Evolutionary conservation across 768 basidiomycete genomes (phyloP).

Genomic region (Lanmaoa rubissima): DNA sequence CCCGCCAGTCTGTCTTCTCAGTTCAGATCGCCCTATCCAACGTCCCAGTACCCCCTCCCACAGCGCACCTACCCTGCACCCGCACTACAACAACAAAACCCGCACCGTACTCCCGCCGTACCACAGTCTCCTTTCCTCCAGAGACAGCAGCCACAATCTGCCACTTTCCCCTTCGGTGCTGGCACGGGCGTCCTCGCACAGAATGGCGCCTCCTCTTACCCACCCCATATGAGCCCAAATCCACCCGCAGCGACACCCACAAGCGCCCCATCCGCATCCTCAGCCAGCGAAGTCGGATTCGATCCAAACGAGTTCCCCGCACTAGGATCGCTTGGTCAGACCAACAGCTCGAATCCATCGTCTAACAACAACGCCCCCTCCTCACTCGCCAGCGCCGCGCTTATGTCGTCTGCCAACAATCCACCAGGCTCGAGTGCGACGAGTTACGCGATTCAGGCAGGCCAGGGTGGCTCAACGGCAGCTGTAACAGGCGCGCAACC

Average conservation of each 20-base stretch:
- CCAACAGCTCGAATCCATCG: constrained; percentile 39
- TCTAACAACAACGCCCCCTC: constrained; percentile 32
- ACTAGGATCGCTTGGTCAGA: constrained; percentile 62
- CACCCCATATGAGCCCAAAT: constrained; percentile 55
- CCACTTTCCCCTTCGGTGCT: constrained; percentile 60
- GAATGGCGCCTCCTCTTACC: constrained; percentile 53
- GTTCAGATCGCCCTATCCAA: constrained; percentile 54
- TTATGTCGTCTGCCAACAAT: constrained; percentile 30
- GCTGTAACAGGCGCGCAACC: constrained; percentile 10
- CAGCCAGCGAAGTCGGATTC: constrained; percentile 71
- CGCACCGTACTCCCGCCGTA: constrained; percentile 57
- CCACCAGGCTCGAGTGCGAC: constrained; percentile 41
- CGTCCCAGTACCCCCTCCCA: constrained; percentile 33
- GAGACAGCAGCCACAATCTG: constrained; percentile 43
- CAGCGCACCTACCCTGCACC: constrained; percentile 36
- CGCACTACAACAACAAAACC: constrained; percentile 52
- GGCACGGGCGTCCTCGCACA: constrained; percentile 46
- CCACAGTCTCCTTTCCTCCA: constrained; percentile 65
- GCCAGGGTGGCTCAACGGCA: constrained; percentile 40
- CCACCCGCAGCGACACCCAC: constrained; percentile 38
- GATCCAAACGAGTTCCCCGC: constrained; percentile 91
- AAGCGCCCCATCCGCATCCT: constrained; percentile 59
- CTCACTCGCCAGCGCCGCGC: constrained; percentile 21
- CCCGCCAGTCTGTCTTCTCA: constrained; percentile 61
- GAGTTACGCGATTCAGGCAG: constrained; percentile 83